Evolutionary conservation across 2,329 filamentous ascomycete species (phyloP).

Genomic region (Amphichorda felina): DNA sequence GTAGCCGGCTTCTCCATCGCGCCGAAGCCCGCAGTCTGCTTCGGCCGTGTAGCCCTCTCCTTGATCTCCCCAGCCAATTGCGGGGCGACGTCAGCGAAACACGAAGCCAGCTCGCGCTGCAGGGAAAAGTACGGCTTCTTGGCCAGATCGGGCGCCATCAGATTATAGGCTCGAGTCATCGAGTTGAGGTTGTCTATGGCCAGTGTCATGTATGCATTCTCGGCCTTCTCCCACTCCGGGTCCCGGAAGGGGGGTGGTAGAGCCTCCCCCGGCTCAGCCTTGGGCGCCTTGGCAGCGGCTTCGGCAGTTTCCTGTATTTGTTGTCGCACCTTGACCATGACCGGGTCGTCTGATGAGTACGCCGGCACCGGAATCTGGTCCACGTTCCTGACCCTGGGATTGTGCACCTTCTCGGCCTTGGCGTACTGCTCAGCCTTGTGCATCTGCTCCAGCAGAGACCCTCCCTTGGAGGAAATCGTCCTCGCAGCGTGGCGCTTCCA

Average conservation of each 20-base stretch:
- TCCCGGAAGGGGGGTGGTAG: constrained; percentile 62
- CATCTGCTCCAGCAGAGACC: constrained; percentile 63
- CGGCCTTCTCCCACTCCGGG: constrained; percentile 58
- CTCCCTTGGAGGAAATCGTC: constrained; percentile 61
- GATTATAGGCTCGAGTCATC: constrained; percentile 79
- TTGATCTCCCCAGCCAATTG: constrained; percentile 60
- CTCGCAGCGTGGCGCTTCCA: constrained; percentile 78
- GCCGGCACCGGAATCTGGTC: constrained; percentile 35
- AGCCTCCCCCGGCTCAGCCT: constrained; percentile 1
- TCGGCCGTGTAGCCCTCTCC: constrained; percentile 45
- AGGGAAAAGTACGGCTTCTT: constrained; percentile 88
- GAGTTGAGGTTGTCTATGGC: constrained; percentile 68
- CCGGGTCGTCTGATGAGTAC: constrained; percentile 33
- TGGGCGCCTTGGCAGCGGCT: neutral
- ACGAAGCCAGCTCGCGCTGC: constrained; percentile 67
- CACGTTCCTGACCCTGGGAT: constrained; percentile 34
- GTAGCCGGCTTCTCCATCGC: constrained; percentile 12
- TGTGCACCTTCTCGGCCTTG: constrained; percentile 55
- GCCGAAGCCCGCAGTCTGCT: constrained; percentile 18
- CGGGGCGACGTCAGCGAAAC: constrained; percentile 80
- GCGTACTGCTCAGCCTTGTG: constrained; percentile 61
- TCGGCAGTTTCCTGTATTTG: constrained; percentile 9
- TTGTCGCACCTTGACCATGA: constrained; percentile 32
- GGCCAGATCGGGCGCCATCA: constrained; percentile 84
- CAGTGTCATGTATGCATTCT: constrained; percentile 64